Conservation (phyloP, 164 flowering plant genomes). For the Hamamelis virginiana region DNA sequence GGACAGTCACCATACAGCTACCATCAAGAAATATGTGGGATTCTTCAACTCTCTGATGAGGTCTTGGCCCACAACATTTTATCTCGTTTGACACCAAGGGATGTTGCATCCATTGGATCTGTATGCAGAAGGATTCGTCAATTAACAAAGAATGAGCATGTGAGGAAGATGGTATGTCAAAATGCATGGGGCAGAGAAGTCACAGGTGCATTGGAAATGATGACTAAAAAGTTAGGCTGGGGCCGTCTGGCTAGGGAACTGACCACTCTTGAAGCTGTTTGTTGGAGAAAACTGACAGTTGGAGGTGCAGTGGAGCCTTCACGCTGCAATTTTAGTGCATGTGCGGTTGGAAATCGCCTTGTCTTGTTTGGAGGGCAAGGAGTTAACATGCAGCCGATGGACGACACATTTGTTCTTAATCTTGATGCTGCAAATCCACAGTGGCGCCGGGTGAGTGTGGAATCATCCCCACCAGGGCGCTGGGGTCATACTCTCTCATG, state of each 20-base stretch:
- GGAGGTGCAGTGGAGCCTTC: constrained; percentile 86
- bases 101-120: constrained; percentile 86
- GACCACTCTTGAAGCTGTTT: constrained; percentile 85
- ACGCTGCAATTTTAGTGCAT: constrained; percentile 86
- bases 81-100: constrained; percentile 80
- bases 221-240: constrained; percentile 77
- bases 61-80: constrained; percentile 76
- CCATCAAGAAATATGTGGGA: constrained; percentile 45
- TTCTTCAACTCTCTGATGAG: constrained; percentile 83
- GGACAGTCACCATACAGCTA: constrained; percentile 28
- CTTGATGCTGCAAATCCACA: constrained; percentile 67
- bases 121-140: constrained; percentile 71
- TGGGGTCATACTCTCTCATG: constrained; percentile 93
- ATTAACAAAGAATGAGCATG: constrained; percentile 76
- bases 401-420: constrained; percentile 84
- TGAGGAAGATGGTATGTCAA: constrained; percentile 85
- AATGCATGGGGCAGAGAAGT: constrained; percentile 90
- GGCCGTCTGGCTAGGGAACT: constrained; percentile 79
- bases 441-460: constrained; percentile 68
- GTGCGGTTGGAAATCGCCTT: constrained; percentile 82
- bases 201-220: constrained; percentile 64
- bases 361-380: constrained; percentile 93
- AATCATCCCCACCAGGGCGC: constrained; percentile 86
- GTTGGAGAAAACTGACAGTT: constrained; percentile 77
- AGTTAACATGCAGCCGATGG: constrained; percentile 88